Conservation (phyloP, 805 yeast genomes). For the Ogataea polymorpha region DNA sequence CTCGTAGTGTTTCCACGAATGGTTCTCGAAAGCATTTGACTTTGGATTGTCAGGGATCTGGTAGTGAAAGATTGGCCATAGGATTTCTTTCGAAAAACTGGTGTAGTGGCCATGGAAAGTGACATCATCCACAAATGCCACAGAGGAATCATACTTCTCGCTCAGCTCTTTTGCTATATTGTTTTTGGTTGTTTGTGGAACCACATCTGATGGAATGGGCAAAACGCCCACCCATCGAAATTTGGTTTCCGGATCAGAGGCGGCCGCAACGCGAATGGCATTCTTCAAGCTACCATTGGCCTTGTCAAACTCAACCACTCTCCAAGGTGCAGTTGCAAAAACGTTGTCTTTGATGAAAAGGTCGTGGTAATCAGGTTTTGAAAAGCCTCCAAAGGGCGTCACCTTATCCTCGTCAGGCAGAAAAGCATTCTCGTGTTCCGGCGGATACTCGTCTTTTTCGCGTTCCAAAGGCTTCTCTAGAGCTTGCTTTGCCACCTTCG, state of each 20-base stretch:
- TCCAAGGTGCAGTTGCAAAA: conserved; percentile 68
- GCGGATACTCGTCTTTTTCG: background rate
- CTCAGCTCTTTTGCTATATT: conserved; percentile 49
- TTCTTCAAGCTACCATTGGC: conserved; percentile 90
- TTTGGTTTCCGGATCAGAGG: conserved; percentile 35
- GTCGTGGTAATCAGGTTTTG: conserved; percentile 53
- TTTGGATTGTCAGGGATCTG: conserved; percentile 95
- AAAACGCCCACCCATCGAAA: conserved; percentile 85
- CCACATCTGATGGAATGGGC: conserved; percentile 85
- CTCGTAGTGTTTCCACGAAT: conserved; percentile 86
- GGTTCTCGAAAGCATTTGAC: conserved; percentile 91
- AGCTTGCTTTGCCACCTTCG: conserved; percentile 3
- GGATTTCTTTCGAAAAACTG: conserved; percentile 86
- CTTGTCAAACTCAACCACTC: conserved; percentile 58
- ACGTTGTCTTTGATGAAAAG: conserved; percentile 44
- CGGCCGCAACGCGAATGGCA: conserved; percentile 65
- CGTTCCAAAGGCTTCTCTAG: background rate
- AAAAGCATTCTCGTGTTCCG: conserved; percentile 2
- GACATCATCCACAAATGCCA: conserved; percentile 72
- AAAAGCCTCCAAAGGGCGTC: conserved; percentile 73
- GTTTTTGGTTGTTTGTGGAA: conserved; percentile 53
- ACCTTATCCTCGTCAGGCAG: conserved; percentile 31
- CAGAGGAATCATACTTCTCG: conserved; percentile 52
- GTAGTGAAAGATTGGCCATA: conserved; percentile 94
- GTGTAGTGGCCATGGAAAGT: conserved; percentile 88